Conservation (phyloP, 192 early-diverging fungal genomes). For the Dissophora ornata region DNA sequence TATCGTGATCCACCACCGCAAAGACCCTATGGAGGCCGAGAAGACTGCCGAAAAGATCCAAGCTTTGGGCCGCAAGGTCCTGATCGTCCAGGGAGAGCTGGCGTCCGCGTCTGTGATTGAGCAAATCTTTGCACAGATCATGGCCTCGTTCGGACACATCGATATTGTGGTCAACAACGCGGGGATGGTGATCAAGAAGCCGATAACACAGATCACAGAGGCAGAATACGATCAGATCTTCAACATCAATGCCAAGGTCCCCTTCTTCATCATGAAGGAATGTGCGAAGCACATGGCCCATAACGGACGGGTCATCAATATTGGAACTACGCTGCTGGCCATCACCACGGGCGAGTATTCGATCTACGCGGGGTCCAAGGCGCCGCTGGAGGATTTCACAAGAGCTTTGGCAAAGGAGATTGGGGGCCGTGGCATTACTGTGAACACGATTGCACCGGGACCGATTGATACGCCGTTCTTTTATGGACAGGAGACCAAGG, state of each 20-base stretch:
- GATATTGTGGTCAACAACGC: slow-evolving; percentile 60
- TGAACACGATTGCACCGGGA: slow-evolving; percentile 53
- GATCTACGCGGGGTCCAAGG: slow-evolving; percentile 54
- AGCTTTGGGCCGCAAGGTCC: slow-evolving; percentile 34
- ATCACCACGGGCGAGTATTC: slow-evolving; percentile 43
- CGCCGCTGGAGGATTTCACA: slow-evolving; percentile 48
- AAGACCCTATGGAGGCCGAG: slow-evolving; percentile 33
- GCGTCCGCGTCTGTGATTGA: slow-evolving; percentile 33
- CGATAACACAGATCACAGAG: slow-evolving; percentile 40
- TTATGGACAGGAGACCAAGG: slow-evolving; percentile 51
- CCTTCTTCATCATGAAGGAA: slow-evolving; percentile 54
- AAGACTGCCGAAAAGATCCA: slow-evolving; percentile 32
- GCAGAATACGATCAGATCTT: slow-evolving; percentile 53
- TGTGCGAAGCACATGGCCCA: slow-evolving; percentile 50
- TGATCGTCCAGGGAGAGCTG: slow-evolving; percentile 51
- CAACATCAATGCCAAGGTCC: slow-evolving; percentile 53
- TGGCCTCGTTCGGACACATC: slow-evolving; percentile 32
- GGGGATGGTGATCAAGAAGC: slow-evolving; percentile 41
- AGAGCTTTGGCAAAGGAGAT: slow-evolving; percentile 49
- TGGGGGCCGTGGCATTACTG: slow-evolving; percentile 52
- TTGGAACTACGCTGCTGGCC: slow-evolving; percentile 43
- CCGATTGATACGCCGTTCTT: slow-evolving; percentile 56
- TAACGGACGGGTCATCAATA: slow-evolving; percentile 55
- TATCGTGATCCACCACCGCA: slow-evolving; percentile 55
- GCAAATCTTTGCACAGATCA: slow-evolving; percentile 42